Conservation (phyloP, 306 rosid genomes). For the Rosa chinensis region DNA sequence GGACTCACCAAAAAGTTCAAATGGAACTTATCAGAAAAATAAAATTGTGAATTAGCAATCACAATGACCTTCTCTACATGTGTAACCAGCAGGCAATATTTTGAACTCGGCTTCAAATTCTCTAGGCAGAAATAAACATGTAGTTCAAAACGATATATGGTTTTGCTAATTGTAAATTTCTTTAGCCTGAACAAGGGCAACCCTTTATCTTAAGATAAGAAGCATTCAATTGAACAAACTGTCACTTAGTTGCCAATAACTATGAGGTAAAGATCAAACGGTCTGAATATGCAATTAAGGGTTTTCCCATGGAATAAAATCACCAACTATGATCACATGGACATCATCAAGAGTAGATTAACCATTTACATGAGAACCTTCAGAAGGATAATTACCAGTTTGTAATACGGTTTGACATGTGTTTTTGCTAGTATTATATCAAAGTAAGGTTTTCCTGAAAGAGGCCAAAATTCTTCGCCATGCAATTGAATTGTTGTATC, state of each 20-base stretch:
- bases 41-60: not conserved
- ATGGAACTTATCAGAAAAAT: too few relatives aligned
- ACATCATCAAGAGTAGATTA: not conserved
- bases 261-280: too few relatives aligned
- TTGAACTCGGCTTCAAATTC: too few relatives aligned
- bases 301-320: not conserved
- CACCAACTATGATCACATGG: not conserved
- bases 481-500: slow-evolving; percentile 12
- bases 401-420: slow-evolving; percentile 17
- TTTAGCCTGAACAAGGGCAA: not conserved
- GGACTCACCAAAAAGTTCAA: not conserved
- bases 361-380: not conserved
- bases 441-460: slow-evolving; percentile 40
- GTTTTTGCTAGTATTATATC: slow-evolving; percentile 30
- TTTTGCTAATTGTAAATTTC: too few relatives aligned
- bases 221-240: too few relatives aligned
- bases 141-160: too few relatives aligned
- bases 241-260: too few relatives aligned
- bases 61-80: not conserved
- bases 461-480: slow-evolving; percentile 42
- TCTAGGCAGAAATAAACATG: too few relatives aligned
- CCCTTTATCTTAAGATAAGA: not conserved
- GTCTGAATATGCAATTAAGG: not conserved
- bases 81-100: too few relatives aligned
- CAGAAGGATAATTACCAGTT: slow-evolving; percentile 32